Evolutionary conservation across 768 basidiomycete genomes (phyloP), one percentile per base, ranked within the genome.

Genomic region (Artomyces pyxidatus): DNA sequence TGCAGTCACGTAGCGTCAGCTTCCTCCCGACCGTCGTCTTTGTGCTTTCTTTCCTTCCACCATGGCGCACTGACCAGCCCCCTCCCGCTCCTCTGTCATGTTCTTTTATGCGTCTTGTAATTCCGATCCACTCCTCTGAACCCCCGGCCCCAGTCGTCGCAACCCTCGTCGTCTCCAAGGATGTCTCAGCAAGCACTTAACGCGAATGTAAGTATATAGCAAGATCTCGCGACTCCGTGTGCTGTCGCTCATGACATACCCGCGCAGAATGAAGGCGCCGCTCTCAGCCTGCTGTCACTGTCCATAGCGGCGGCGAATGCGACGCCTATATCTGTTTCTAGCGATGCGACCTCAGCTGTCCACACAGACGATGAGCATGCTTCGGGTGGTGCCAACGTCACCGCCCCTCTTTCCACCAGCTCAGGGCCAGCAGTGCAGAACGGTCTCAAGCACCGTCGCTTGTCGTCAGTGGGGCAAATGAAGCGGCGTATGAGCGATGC

Each of bases 401-500:
- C n/a, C n/a, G n/a, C n/a, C n/a, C n/a, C n/a, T n/a, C n/a, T n/a
- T n/a, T n/a, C n/a, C n/a, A n/a, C 58, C 46, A 49, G 43, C 48
- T 48, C 64, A 59, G 60, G 49, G 3, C 41, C 49, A 42, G 46
- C 47, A 10, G 57, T 54, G 3, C 64, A 65, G 29, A 54, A 56
- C 40, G 60, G 59, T 10, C 54, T 55, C 50, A 76, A 84, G 57
- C 84, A 87, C 62, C 79, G 87, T 46, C 73, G 86, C 16, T 67
- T 87, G 17, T 80, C 84, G 16, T 88, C 86, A 0, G 74, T 79
- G 10, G 82, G 85, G 17, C 80, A 85, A 65, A 71, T 77, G 22
- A 78, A 80, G 60, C 74, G 88, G 57, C 71, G 88, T 49, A 62
- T 87, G 54, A 88, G 85, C 63, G 88, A 89, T 63, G 87, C 86